Conservation (phyloP, 2,329 filamentous ascomycete genomes). For the Raffaelea arxii region DNA sequence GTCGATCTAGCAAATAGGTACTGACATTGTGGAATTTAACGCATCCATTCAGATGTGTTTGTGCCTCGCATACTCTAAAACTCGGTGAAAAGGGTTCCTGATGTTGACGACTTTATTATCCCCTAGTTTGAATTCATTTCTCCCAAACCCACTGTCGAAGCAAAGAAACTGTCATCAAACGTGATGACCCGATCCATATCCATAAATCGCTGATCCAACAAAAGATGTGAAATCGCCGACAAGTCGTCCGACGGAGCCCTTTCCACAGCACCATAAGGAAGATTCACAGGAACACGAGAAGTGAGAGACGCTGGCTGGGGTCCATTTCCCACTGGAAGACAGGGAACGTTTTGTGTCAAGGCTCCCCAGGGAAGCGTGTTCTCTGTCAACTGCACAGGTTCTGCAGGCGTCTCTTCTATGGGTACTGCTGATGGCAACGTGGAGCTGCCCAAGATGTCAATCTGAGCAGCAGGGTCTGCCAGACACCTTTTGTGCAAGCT, state of each 20-base stretch:
- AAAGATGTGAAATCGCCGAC: constrained; percentile 18
- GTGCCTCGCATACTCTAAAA: too few species aligned
- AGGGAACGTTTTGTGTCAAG: too few species aligned
- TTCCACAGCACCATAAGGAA: neutral
- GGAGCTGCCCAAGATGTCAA: constrained; percentile 7
- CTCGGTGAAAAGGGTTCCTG: too few species aligned
- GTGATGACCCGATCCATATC: constrained; percentile 17
- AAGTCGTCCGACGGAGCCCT: constrained; percentile 11
- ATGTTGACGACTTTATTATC: neutral
- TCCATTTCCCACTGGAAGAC: neutral
- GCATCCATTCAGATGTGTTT: too few species aligned
- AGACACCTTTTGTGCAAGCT: constrained; percentile 5
- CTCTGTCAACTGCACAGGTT: neutral
- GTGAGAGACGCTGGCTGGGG: too few species aligned
- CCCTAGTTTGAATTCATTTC: neutral
- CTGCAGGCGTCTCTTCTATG: neutral
- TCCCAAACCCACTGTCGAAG: too few species aligned
- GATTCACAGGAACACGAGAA: neutral
- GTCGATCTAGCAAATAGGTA: too few species aligned
- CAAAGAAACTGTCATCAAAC: constrained; percentile 11
- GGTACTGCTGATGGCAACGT: neutral
- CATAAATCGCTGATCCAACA: constrained; percentile 15
- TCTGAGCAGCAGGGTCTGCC: neutral
- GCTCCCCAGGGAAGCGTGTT: neutral
- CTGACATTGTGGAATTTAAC: too few species aligned